phyloP scores from a whole-genome alignment of 305 asterid species.

The Solanum aculeatissimum region DNA sequence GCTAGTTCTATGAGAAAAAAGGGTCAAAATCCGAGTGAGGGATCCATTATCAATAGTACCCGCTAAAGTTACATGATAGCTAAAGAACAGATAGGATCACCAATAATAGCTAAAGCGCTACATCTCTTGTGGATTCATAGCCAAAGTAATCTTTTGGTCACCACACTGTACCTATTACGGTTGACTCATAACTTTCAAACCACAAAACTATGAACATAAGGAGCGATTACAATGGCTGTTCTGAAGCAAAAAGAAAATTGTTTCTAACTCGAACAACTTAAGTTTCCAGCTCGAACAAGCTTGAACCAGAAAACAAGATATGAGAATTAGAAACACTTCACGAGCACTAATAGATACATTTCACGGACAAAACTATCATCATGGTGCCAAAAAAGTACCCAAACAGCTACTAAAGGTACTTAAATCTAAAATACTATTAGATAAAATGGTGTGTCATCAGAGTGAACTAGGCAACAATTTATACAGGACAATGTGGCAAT shows the following conservation, averaged over 20 bases:
- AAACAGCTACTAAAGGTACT: background rate
- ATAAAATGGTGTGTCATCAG: background rate
- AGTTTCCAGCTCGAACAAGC: background rate
- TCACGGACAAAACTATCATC: background rate
- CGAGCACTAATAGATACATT: background rate
- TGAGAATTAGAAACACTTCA: background rate
- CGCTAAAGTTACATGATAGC: background rate
- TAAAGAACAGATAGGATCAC: background rate
- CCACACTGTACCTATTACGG: background rate
- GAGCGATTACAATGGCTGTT: background rate
- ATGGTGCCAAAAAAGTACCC: background rate
- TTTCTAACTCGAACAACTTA: background rate
- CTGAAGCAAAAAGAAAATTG: background rate
- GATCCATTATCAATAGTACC: background rate
- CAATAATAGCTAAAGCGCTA: background rate
- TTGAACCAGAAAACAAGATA: background rate
- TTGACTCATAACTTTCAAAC: background rate
- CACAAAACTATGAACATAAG: background rate
- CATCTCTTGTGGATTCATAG: background rate
- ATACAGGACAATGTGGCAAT: background rate
- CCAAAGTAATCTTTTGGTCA: background rate
- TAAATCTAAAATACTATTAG: background rate
- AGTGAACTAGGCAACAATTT: background rate
- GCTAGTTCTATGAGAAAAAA: background rate
- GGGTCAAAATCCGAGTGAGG: background rate